A percentile compares a stretch with the other conserved stretches of the same genome.
Conservation (phyloP, 2,329 filamentous ascomycete species). For the Verticillium zaregamsianum region DNA sequence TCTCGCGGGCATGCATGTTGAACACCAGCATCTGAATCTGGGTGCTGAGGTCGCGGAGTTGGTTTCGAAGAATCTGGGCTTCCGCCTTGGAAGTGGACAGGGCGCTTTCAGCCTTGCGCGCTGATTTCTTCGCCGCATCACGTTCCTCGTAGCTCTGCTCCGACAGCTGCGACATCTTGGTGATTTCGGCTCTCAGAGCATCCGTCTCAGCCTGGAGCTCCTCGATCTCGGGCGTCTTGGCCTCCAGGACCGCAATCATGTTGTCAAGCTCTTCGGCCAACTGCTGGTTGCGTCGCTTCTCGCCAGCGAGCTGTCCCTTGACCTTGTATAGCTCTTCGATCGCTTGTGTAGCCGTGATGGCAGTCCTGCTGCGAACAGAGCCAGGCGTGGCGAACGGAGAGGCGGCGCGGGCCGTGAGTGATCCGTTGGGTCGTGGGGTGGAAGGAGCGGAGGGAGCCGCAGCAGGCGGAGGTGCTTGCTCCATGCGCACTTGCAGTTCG, state of each 20-base stretch:
- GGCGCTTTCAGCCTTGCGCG: constrained; percentile 73
- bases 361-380: constrained; percentile 51
- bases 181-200: constrained; percentile 72
- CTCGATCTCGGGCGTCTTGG: constrained; percentile 81
- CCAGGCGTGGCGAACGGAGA: constrained; percentile 61
- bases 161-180: constrained; percentile 79
- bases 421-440: constrained; percentile 58
- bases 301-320: constrained; percentile 68
- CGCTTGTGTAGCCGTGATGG: constrained; percentile 57
- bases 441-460: constrained; percentile 45
- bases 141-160: constrained; percentile 79
- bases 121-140: constrained; percentile 72
- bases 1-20: constrained; percentile 77
- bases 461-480: constrained; percentile 32
- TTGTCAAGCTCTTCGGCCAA: constrained; percentile 77
- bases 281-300: constrained; percentile 70
- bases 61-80: constrained; percentile 73
- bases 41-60: constrained; percentile 82
- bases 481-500: constrained; percentile 44
- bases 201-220: constrained; percentile 80
- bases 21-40: constrained; percentile 89
- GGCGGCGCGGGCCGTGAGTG: constrained; percentile 44
- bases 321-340: constrained; percentile 62
- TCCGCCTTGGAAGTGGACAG: constrained; percentile 63
- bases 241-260: constrained; percentile 79